These are phyloP conservation scores for Boletus reticuloceps DNA, from an alignment of 768 basidiomycete species.

Conservation along the genomic window DNA sequence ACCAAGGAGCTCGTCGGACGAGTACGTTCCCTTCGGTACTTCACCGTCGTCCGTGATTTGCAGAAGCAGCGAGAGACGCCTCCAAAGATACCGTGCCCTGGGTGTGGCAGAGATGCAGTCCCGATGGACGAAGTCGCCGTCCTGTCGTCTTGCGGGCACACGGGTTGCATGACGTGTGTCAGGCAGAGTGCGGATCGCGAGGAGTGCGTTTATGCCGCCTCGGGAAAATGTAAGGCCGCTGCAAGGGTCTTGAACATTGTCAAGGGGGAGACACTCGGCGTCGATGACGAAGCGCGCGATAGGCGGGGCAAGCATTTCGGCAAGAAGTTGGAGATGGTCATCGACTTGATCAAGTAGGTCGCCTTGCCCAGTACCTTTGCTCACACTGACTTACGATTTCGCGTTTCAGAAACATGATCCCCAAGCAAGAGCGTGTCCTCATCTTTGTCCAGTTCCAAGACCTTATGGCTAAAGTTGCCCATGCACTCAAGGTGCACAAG, in stretches of 20 bases:
- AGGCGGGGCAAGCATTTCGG: slow-evolving; percentile 77
- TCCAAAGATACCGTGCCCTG: slow-evolving; percentile 58
- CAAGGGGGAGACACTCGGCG: slow-evolving; percentile 71
- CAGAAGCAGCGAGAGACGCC: slow-evolving; percentile 70
- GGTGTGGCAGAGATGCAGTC: slow-evolving; percentile 53
- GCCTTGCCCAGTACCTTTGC: not conserved
- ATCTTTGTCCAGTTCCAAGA: slow-evolving; percentile 97
- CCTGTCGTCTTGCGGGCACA: slow-evolving; percentile 90
- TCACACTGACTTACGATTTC: not conserved
- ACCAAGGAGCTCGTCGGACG: slow-evolving; percentile 89
- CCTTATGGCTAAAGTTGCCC: slow-evolving; percentile 86
- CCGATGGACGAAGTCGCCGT: slow-evolving; percentile 74
- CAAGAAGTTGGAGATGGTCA: slow-evolving; percentile 75
- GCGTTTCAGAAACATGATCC: slow-evolving; percentile 55
- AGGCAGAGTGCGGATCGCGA: slow-evolving; percentile 68
- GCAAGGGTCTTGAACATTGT: slow-evolving; percentile 84
- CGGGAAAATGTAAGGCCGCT: slow-evolving; percentile 72
- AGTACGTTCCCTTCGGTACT: slow-evolving; percentile 87
- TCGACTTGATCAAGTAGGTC: slow-evolving; percentile 70
- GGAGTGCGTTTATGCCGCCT: slow-evolving; percentile 73
- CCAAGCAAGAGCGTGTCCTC: slow-evolving; percentile 77
- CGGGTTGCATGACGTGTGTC: slow-evolving; percentile 78
- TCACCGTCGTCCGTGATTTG: slow-evolving; percentile 85
- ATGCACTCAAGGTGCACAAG: slow-evolving; percentile 69
- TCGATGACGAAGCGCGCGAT: slow-evolving; percentile 74